Conservation (phyloP, 768 basidiomycete genomes). For the Collybiopsis confluens region DNA sequence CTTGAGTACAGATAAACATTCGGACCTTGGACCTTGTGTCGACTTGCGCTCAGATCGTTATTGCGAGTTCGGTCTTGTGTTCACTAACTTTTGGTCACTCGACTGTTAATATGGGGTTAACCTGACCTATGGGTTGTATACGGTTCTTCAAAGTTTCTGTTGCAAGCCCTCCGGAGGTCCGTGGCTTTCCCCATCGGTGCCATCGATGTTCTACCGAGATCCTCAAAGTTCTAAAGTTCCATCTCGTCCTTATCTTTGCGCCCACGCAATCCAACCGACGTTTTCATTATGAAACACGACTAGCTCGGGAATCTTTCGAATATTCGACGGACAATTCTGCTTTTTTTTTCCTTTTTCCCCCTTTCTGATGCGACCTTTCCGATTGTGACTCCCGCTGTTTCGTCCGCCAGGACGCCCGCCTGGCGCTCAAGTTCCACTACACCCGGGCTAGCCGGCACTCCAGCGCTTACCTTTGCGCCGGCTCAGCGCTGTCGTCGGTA, state of each 20-base stretch:
- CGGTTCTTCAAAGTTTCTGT: too few relatives aligned
- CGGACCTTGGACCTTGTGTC: not conserved
- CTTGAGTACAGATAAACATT: not conserved
- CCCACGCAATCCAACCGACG: not conserved
- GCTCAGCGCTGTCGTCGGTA: not conserved
- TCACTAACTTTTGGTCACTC: not conserved
- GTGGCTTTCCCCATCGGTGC: not conserved
- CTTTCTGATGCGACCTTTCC: conserved; percentile 7
- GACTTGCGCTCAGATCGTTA: not conserved
- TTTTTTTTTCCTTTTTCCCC: too few relatives aligned
- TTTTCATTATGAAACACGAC: not conserved
- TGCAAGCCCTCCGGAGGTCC: too few relatives aligned
- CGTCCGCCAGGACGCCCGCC: not conserved
- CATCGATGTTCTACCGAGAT: not conserved
- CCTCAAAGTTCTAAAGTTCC: too few relatives aligned
- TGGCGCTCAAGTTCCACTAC: not conserved
- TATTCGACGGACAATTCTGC: not conserved
- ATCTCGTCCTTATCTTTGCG: not conserved
- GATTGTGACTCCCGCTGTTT: conserved; percentile 6
- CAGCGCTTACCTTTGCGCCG: not conserved
- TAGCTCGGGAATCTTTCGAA: not conserved
- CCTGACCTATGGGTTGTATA: too few relatives aligned
- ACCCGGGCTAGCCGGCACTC: not conserved
- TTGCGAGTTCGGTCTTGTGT: not conserved
- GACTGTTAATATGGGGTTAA: not conserved